Conservation (phyloP, 805 yeast genomes). For the Saccharomycopsis sp. region DNA sequence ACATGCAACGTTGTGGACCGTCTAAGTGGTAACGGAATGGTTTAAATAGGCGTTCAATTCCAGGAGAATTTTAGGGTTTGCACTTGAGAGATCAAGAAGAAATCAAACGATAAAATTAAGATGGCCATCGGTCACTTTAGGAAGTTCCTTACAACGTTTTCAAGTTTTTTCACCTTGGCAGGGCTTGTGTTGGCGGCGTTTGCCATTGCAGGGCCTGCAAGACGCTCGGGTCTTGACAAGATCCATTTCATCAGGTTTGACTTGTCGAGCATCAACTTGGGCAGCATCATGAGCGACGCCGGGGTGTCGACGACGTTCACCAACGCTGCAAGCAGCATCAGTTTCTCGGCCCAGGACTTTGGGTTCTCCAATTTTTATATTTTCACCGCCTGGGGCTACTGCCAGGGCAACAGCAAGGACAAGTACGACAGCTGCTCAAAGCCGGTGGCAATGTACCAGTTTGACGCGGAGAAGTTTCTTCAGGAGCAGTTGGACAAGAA, state of each 20-base stretch:
- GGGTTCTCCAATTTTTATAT: constrained; percentile 41
- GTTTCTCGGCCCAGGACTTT: constrained; percentile 22
- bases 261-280: constrained; percentile 28
- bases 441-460: constrained; percentile 46
- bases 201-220: constrained; percentile 43
- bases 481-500: constrained; percentile 22
- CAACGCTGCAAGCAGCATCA: constrained; percentile 16
- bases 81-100: no score
- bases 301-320: constrained; percentile 19
- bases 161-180: constrained; percentile 30
- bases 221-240: constrained; percentile 33
- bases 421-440: constrained; percentile 39
- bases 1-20: no score
- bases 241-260: constrained; percentile 43
- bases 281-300: constrained; percentile 21
- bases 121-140: constrained; percentile 22
- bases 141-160: constrained; percentile 24
- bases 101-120: neutral
- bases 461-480: constrained; percentile 40
- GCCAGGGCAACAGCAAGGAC: constrained; percentile 29
- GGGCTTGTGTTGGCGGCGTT: constrained; percentile 40
- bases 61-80: no score
- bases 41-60: no score
- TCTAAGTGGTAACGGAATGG: no score
- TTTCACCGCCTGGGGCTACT: constrained; percentile 59